Conservation (phyloP, 306 rosid species). For the Citrullus colocynthis region DNA sequence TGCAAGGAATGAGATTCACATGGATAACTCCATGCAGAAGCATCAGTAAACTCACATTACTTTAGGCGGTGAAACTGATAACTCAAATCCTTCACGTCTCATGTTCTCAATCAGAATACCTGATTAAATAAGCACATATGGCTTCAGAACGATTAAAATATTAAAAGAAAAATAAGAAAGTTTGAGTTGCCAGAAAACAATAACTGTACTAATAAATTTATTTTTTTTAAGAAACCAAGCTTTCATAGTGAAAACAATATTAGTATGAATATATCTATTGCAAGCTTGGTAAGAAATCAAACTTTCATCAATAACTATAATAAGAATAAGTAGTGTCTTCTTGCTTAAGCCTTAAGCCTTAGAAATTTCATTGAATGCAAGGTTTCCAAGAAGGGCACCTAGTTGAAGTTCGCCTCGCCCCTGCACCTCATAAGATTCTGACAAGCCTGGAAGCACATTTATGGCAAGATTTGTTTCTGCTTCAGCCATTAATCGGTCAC, state of each 20-base stretch:
- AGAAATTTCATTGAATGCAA: conserved; percentile 2
- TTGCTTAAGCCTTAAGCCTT: neutral
- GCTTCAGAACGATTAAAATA: neutral
- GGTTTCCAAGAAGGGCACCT: conserved; percentile 40
- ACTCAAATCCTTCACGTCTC: conserved; percentile 97
- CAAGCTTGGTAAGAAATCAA: too few relatives aligned
- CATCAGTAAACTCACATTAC: conserved; percentile 68
- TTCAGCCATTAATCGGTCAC: conserved; percentile 82
- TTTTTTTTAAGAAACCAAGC: too few relatives aligned
- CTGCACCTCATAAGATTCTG: conserved; percentile 93
- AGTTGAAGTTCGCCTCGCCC: conserved; percentile 99
- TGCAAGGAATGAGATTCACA: neutral
- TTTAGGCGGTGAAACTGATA: conserved; percentile 93
- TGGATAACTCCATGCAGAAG: neutral
- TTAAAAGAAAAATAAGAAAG: neutral
- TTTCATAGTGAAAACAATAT: too few relatives aligned
- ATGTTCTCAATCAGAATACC: conserved; percentile 95
- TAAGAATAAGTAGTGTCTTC: neutral
- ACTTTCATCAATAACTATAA: too few relatives aligned
- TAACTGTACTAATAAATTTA: neutral
- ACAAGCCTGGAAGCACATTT: conserved; percentile 87
- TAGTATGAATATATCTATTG: too few relatives aligned
- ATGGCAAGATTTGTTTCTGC: conserved; percentile 97
- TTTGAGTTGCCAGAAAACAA: neutral
- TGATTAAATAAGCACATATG: conserved; percentile 27